Evolutionary conservation across 495 filamentous ascomycete species (phyloP), one percentile per base, ranked within the genome.

Genomic region (Podospora australis): DNA sequence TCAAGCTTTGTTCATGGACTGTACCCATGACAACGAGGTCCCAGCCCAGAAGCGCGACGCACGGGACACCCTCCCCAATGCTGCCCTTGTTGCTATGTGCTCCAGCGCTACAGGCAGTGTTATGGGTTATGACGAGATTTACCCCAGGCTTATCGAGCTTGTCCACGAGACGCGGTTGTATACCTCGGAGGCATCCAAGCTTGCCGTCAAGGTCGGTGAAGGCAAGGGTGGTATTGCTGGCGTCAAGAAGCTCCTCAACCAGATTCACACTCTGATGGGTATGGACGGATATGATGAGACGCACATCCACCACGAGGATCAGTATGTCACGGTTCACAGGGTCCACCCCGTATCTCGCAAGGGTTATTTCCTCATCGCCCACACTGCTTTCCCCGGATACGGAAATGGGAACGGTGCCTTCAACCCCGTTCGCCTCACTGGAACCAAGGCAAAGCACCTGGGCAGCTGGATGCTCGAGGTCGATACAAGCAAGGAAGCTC

Each of bases 121-220:
- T 14, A 92, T 96, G 83, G 94, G 94, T n/a, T 96, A 95, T 58
- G 94, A 99, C 59, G 94, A 99, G 62, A 77, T 97, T 46, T 99
- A 99, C 58, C 94, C 94, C 3, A 82, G 83, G 46, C 71, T 95
- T 40, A 79, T 97, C 17, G 88, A 99, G 56, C 78, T 99, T 17
- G 94, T 99, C 11, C 73, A 81, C 35, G 94, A 99, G 58, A 90
- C 78, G 14, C 77, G 94, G 35, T 68, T 82, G 2, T 99, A 99
- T 61, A 70, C 79, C 6, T 89, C 87, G 2, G 70, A 78, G 25
- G 86, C 78, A 16, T 90, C 87, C 11, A 78, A 56, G 9, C 67
- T 72, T 10, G 65, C 80, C 0, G 65, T 89, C 28, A 72, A 77
- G 41, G 58, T 80, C 17, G 79, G 80, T 9, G 72, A 78, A 40